Evolutionary conservation across 495 filamentous ascomycete species (phyloP), one percentile per base, ranked within the genome.

Genomic region (Parmelia sp.): DNA sequence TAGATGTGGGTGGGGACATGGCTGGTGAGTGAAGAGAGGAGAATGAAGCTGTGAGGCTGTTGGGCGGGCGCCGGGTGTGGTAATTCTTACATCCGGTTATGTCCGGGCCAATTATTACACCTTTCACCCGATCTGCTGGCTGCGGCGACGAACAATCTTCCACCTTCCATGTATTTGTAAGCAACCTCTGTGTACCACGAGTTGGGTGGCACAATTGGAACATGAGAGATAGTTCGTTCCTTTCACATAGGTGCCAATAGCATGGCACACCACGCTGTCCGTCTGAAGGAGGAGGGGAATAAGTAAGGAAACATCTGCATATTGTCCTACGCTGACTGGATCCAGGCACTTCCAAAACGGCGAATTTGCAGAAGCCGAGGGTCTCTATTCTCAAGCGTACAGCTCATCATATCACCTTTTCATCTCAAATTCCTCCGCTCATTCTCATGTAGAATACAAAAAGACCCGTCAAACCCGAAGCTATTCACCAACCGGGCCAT

Each of bases 401-500:
- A 85, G 75, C 23, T 35, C 53, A 62, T 56, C 31, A 42, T 36
- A 27, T 40, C 44, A 31, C 42, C n/a, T 37, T 29, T 1, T 29
- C 35, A 14, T 23, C 33, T 23, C 17, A 29, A 17, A 25, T 7
- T 25, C 33, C 10, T 36, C 33, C 19, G 55, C 23, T 53, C 51
- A 63, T 35, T 60, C 70, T 73, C 14, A 65, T 39, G 44, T 53
- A 82, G 80, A 42, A 82, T 83, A 61, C 72, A 73, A 57, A 80
- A 80, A 68, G 76, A 82, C 62, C 71, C 80, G 4, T 67, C 66
- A 53, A 79, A 82, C 60, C 73, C 81, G 31, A 78, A 75, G 35
- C 78, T 82, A 72, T 83, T 82, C 79, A 95, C 93, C 36, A 98
- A 98, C 78, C 89, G 94, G 59, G 90, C 93, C 47, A 87, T 96